A percentile compares a stretch with the other conserved stretches of the same genome.
Conservation (phyloP, 1,139 yeast genomes). For the Martiniozyma asiatica region DNA sequence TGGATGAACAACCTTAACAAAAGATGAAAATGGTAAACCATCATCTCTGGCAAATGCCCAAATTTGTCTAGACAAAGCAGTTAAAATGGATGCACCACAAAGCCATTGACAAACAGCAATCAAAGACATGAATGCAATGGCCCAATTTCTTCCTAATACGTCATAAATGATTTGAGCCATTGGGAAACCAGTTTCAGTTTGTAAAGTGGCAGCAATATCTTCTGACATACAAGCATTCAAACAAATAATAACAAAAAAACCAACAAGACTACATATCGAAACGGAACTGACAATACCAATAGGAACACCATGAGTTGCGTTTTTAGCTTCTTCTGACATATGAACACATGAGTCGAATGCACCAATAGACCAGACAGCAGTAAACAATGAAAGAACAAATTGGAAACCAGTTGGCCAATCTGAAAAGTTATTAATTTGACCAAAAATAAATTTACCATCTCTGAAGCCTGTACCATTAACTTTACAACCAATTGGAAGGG, state of each 20-base stretch:
- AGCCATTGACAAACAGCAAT: slow-evolving; percentile 50
- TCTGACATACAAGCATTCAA: slow-evolving; percentile 45
- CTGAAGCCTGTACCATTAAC: slow-evolving; percentile 24
- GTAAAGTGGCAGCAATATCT: slow-evolving; percentile 34
- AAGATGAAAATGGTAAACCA: slow-evolving; percentile 34
- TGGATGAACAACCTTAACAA: slow-evolving; percentile 44
- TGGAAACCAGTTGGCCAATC: slow-evolving; percentile 63
- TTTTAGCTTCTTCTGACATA: no score
- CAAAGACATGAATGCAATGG: no score
- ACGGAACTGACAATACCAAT: slow-evolving; percentile 50
- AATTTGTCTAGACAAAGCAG: slow-evolving; percentile 40
- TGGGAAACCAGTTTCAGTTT: slow-evolving; percentile 38
- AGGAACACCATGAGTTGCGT: slow-evolving; percentile 63
- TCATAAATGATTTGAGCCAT: slow-evolving; percentile 58
- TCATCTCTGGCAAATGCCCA: slow-evolving; percentile 45
- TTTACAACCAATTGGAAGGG: slow-evolving; percentile 45
- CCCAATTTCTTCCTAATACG: slow-evolving; percentile 54
- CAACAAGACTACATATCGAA: slow-evolving; percentile 47
- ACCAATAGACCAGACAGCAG: slow-evolving; percentile 57
- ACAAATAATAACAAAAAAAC: slow-evolving; percentile 46
- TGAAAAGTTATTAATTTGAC: slow-evolving; percentile 39
- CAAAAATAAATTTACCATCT: slow-evolving; percentile 40
- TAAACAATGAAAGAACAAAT: slow-evolving; percentile 42
- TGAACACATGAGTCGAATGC: slow-evolving; percentile 67
- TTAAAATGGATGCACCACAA: slow-evolving; percentile 52